Evolutionary conservation across 2,329 filamentous ascomycete species (phyloP), one percentile per base, ranked within the genome.

Genomic region (Rutstroemia sp.): DNA sequence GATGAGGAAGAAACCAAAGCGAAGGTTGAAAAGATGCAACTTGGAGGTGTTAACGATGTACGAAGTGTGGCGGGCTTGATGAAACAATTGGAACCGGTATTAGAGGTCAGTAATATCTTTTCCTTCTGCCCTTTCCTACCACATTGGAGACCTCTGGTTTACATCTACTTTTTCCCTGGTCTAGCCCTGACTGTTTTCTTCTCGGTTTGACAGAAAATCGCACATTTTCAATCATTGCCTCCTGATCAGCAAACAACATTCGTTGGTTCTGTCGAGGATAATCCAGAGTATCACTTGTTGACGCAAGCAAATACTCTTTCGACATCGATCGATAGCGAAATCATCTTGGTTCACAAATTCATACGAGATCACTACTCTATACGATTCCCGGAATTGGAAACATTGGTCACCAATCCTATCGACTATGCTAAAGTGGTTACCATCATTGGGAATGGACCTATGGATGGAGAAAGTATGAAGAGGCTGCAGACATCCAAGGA

Each of bases 351-450:
- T 21, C 94, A 99, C 78, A 99, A 99, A 73, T 95, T 90, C 71
- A 90, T 96, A 58, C 84, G 92, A 67, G 94, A 99, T 67, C 90
- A 96, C 73, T 99, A 99, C 74, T 96, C 92, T 9, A 80, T 88
- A 17, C 84, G 92, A 59, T 99, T 97, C 67, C 92, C 94, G 0
- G 92, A 96, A 72, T 81, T 99, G 42, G 94, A 99, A 71, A 81
- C 81, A 19, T 81, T 99, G 36, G 87, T 99, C 58, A 90, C 89
- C 57, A 96, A 92, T 66, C 91, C 94, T 1, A 79, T 97, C 51
- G 90, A 96, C 69, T 99, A 96, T 73, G 91, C 92, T 27, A 96
- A 95, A 75, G 89, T 94, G 0, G 94, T 97, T 8, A 86, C 89
- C 3, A 95, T 97, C 62, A 81, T 99, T 60, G 88, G 89, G 64